These are phyloP conservation scores for Candolleomyces aberdarensis DNA, from an alignment of 768 basidiomycete species.

Conservation along the genomic window DNA sequence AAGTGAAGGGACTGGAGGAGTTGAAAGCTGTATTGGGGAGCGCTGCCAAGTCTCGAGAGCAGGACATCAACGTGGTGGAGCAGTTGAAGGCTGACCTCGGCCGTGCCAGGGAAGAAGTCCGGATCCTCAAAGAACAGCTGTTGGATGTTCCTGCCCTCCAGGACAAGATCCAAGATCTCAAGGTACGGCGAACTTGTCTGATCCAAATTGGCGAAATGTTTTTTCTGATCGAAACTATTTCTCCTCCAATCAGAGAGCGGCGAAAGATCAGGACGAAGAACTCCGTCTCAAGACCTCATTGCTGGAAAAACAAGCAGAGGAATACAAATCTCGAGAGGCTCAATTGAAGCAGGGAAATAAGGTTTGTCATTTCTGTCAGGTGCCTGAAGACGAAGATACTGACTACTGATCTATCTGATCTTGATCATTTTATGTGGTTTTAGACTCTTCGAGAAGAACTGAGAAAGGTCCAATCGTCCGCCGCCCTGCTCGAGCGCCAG, in stretches of 20 bases:
- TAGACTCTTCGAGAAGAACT: conserved; percentile 92
- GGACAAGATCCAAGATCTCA: conserved; percentile 49
- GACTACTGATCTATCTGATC: neutral
- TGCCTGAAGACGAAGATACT: neutral
- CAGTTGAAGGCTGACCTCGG: conserved; percentile 55
- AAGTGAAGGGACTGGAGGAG: conserved; percentile 73
- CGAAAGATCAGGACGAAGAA: conserved; percentile 42
- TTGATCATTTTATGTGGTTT: conserved; percentile 4
- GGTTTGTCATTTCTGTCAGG: conserved; percentile 34
- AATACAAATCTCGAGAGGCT: conserved; percentile 63
- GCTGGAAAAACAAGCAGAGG: conserved; percentile 71
- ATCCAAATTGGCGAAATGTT: neutral
- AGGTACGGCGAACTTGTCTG: conserved; percentile 45
- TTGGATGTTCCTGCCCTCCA: conserved; percentile 52
- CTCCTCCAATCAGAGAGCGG: conserved; percentile 26
- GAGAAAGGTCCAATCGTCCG: conserved; percentile 92
- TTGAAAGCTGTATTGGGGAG: conserved; percentile 57
- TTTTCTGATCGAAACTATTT: too few species aligned
- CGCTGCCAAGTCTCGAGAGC: conserved; percentile 56
- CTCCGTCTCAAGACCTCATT: conserved; percentile 43
- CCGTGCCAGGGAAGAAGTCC: conserved; percentile 45
- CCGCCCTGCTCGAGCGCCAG: conserved; percentile 83
- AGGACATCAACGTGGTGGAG: conserved; percentile 53
- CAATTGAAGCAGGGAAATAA: conserved; percentile 78
- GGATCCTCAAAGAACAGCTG: conserved; percentile 47